phyloP scores from a whole-genome alignment of 192 early-diverging fungal genomes.

The Entophlyctis luteolus region DNA sequence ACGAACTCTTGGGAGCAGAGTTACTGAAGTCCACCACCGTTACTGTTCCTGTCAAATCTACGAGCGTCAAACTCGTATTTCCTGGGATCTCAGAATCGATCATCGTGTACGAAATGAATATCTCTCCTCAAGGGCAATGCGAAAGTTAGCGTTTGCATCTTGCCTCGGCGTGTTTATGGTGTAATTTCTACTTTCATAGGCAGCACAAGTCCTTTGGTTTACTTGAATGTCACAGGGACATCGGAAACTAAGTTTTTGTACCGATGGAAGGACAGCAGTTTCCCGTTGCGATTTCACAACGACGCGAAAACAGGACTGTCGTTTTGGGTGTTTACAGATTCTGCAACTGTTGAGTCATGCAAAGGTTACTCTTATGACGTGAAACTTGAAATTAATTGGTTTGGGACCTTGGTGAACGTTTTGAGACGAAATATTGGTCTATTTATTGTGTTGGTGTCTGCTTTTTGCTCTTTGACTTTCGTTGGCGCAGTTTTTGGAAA shows the following conservation, averaged over 20 bases:
- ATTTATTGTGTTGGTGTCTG: no score
- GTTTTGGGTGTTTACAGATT: not conserved
- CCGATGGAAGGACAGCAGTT: not conserved
- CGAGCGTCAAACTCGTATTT: not conserved
- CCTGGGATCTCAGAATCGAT: not conserved
- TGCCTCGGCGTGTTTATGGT: not conserved
- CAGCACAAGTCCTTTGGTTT: not conserved
- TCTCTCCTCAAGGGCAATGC: no score
- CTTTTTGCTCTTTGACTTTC: no score
- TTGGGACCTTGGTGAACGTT: no score
- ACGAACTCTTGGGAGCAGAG: not conserved
- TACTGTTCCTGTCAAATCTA: not conserved
- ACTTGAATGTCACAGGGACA: conserved; percentile 5
- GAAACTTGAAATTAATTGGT: no score
- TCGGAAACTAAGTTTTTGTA: not conserved
- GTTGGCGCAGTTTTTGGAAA: no score
- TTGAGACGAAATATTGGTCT: no score
- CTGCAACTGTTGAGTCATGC: no score
- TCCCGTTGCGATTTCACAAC: not conserved
- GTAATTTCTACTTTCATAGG: not conserved
- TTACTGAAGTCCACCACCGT: not conserved
- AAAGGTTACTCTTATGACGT: no score
- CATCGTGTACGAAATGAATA: not conserved
- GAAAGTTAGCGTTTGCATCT: not conserved
- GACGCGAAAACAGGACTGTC: not conserved